Conservation (phyloP, 2,329 filamentous ascomycete species). For the Colletotrichum sp. region DNA sequence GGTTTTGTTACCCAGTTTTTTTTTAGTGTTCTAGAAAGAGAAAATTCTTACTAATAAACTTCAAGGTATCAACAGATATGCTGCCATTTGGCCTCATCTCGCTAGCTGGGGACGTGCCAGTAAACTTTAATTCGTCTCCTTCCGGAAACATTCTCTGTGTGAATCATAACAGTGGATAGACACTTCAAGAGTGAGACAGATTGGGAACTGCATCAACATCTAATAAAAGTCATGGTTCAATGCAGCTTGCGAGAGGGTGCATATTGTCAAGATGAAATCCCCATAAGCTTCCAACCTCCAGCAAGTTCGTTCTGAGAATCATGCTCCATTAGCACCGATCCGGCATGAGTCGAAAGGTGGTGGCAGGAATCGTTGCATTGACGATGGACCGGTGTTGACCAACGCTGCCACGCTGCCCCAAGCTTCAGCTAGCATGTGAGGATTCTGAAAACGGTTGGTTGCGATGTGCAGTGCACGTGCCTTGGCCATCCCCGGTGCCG, state of each 20-base stretch:
- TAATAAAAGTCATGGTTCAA: not conserved
- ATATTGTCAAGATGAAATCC: not conserved
- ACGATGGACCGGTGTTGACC: not conserved
- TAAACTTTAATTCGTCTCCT: not conserved
- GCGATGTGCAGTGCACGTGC: slow-evolving; percentile 13
- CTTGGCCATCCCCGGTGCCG: slow-evolving; percentile 1
- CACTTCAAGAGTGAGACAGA: not conserved
- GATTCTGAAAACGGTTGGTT: slow-evolving; percentile 15
- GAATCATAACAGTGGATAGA: not conserved
- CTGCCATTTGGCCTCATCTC: too few species aligned
- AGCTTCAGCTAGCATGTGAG: slow-evolving; percentile 14
- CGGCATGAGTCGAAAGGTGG: not conserved
- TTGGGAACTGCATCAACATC: not conserved
- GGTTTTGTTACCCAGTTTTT: too few species aligned
- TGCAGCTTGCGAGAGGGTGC: not conserved
- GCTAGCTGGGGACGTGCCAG: too few species aligned
- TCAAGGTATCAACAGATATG: too few species aligned
- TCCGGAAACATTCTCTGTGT: not conserved
- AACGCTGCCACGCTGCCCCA: not conserved
- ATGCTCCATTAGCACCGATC: not conserved
- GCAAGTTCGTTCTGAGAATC: not conserved
- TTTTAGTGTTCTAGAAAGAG: too few species aligned
- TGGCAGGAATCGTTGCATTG: not conserved
- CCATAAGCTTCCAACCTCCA: not conserved
- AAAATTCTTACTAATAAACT: too few species aligned